phyloP scores from a whole-genome alignment of 192 early-diverging fungal genomes.

The Coemansia sp. region DNA sequence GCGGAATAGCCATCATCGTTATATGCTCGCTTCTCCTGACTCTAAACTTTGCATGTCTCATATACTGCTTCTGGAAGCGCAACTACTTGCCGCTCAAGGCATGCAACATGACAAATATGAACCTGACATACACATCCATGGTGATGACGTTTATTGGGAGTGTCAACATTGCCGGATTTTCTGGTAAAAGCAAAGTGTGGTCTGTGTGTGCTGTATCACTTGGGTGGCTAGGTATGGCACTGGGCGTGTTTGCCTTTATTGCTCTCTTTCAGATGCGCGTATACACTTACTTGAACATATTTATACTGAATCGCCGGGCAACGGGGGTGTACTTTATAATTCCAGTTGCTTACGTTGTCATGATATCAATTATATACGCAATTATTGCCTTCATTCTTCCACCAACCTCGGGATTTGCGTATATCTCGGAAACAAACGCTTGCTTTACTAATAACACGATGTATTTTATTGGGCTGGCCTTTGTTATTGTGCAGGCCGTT shows the following conservation, averaged over 20 bases:
- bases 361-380: constrained; percentile 25
- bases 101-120: constrained; percentile 42
- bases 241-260: constrained; percentile 35
- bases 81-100: constrained; percentile 39
- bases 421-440: constrained; percentile 18
- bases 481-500: constrained; percentile 28
- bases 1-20: constrained; percentile 33
- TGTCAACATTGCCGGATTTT: constrained; percentile 16
- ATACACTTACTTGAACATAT: constrained; percentile 38
- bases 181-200: constrained; percentile 20
- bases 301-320: constrained; percentile 27
- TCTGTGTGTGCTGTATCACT: constrained; percentile 33
- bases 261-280: constrained; percentile 38
- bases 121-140: constrained; percentile 34
- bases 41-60: constrained; percentile 22
- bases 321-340: constrained; percentile 35
- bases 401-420: constrained; percentile 20
- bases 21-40: constrained; percentile 27
- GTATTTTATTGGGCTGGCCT: constrained; percentile 24
- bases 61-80: constrained; percentile 35
- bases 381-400: constrained; percentile 27
- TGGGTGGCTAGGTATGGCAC: constrained; percentile 45
- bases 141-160: constrained; percentile 44
- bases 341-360: constrained; percentile 18
- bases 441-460: constrained; percentile 24